Evolutionary conservation across 176 grass and related monocot genomes (phyloP).

Genomic region (Oryza nivara): DNA sequence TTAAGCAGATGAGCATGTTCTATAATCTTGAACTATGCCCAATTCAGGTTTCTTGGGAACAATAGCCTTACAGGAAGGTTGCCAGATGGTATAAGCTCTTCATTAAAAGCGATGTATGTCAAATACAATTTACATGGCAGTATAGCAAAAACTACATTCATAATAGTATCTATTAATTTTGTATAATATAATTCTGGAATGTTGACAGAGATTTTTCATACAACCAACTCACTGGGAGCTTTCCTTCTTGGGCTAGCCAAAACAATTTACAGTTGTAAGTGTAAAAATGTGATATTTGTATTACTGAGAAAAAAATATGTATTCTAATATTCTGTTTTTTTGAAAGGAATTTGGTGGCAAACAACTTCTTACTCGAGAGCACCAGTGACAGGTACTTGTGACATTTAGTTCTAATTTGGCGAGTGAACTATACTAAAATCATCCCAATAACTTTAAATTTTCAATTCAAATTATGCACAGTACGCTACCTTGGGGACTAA

Average conservation of each 20-base stretch:
- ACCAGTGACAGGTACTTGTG: conserved; percentile 49
- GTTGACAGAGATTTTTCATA: conserved; percentile 86
- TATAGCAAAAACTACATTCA: too few relatives aligned
- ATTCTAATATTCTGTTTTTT: background rate
- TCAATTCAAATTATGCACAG: conserved; percentile 33
- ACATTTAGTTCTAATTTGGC: background rate
- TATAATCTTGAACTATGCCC: too few relatives aligned
- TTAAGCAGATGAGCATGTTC: too few relatives aligned
- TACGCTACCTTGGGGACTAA: conserved; percentile 53
- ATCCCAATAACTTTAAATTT: background rate
- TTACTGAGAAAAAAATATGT: background rate
- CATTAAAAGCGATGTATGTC: too few relatives aligned
- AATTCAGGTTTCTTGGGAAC: too few relatives aligned
- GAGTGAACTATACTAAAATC: background rate
- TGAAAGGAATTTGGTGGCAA: conserved; percentile 71
- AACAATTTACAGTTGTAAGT: conserved; percentile 72
- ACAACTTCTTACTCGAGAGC: conserved; percentile 54
- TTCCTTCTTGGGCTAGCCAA: conserved; percentile 71
- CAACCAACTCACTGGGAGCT: conserved; percentile 75
- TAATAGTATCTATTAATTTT: too few relatives aligned
- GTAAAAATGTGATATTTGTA: conserved; percentile 14
- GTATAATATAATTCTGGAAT: conserved; percentile 11
- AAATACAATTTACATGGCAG: too few relatives aligned
- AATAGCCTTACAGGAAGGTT: too few relatives aligned
- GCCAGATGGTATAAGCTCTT: too few relatives aligned